Evolutionary conservation across 2,329 filamentous ascomycete genomes (phyloP), one percentile per base, ranked within the genome.

Genomic region (Fusarium secorum): DNA sequence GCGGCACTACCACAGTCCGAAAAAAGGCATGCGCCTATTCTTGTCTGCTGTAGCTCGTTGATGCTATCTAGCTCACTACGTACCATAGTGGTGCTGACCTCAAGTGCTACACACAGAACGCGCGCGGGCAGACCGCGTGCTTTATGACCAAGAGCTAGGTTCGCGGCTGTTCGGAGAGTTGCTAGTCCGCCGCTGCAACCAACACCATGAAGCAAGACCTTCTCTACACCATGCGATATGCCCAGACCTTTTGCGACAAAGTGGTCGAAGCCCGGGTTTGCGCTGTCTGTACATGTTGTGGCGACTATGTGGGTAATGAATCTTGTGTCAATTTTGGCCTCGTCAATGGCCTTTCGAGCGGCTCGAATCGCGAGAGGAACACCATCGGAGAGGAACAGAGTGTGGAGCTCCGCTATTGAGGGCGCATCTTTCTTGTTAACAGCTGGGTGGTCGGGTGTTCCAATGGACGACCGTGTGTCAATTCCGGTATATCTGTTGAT

Each of bases 1-100:
- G 88, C 79, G 0, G 90, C 88, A 61, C 89, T 90, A n/a, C 88
- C 90, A 70, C 89, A 92, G 77, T 93, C 91, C 24, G 89, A 91
- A 77, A 93, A 93, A 5, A 93, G 79, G 18, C 87, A 87, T 3
- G 88, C 83, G 4, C 90, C 91, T 72, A 93, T 91, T 35, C 90
- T 84, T 15, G 89, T 87, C 65, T 90, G 84, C 71, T 91, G 86
- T 20, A 83, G 74, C 71, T 87, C 82, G 66, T 89, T 75, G 76
- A 91, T 86, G 76, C 86, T 89, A 68, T 91, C 86, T 49, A 93
- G 80, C 78, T 93, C 91, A 72, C 88, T 90, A 44, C 90, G 83
- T 10, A 90, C 86, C 75, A 91, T 80, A 3, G 86, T 85, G 20
- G 87, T 90, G 78, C 85, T 88, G 45, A 90, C 82, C 76, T 92